Evolutionary conservation across 1,284 basidiomycete species (phyloP).

Genomic region (Sporisorium graminicola): DNA sequence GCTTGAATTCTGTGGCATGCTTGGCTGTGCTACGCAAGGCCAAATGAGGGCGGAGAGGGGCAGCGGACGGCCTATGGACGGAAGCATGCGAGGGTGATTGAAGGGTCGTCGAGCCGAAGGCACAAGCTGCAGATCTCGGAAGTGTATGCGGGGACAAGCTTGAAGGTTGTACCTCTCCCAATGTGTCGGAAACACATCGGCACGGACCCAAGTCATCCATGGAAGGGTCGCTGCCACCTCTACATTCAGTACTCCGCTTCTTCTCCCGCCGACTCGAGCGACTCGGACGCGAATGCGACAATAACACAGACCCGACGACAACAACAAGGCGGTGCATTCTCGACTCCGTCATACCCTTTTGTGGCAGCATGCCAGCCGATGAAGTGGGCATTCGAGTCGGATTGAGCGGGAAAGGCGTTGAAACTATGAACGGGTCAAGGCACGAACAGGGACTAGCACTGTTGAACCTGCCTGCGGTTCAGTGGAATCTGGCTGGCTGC

Average conservation of each 20-base stretch:
- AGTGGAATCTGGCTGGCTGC: not conserved
- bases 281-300: not conserved
- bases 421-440: not conserved
- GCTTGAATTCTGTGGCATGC: conserved; percentile 3
- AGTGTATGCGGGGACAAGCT: not conserved
- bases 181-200: not conserved
- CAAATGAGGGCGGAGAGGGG: not conserved
- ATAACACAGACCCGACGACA: not conserved
- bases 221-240: not conserved
- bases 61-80: not conserved
- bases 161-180: not conserved
- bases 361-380: not conserved
- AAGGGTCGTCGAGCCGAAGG: conserved; percentile 16
- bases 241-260: not conserved
- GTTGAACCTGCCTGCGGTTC: conserved; percentile 9
- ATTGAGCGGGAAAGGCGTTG: not conserved
- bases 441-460: not conserved
- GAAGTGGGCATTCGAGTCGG: not conserved
- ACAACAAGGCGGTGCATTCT: not conserved
- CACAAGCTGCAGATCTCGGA: not conserved
- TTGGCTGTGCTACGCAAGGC: not conserved
- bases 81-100: conserved; percentile 6
- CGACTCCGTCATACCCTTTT: not conserved
- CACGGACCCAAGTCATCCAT: not conserved
- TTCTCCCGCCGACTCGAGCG: not conserved